Percentiles rank a stretch among this genome's conserved stretches.
Evolutionary conservation across 1,139 yeast species (phyloP).

Genomic region (Suhomyces taliae): DNA sequence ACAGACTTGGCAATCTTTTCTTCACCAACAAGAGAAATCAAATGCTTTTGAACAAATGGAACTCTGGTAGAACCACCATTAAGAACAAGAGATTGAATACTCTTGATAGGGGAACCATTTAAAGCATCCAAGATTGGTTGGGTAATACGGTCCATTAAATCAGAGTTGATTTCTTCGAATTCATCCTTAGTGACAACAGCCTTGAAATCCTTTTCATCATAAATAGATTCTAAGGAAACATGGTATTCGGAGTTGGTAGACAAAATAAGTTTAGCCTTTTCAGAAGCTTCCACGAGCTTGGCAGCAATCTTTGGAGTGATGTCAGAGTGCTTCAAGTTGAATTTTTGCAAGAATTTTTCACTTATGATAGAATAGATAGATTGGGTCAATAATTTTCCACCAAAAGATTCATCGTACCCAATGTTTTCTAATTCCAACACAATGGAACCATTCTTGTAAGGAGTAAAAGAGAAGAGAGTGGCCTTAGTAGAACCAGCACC

Average conservation of each 20-base stretch:
- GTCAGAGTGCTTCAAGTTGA: slow-evolving; percentile 34
- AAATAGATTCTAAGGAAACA: slow-evolving; percentile 68
- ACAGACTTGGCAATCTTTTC: slow-evolving; percentile 78
- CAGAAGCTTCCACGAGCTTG: slow-evolving; percentile 78
- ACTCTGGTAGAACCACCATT: slow-evolving; percentile 93
- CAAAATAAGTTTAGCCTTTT: slow-evolving; percentile 78
- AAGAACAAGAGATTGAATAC: slow-evolving; percentile 68
- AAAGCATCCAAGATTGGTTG: slow-evolving; percentile 61
- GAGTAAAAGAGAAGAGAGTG: slow-evolving; percentile 67
- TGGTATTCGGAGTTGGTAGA: slow-evolving; percentile 83
- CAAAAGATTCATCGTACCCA: slow-evolving; percentile 63
- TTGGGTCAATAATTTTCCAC: slow-evolving; percentile 74
- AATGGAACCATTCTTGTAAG: slow-evolving; percentile 40
- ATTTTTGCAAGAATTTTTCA: slow-evolving; percentile 53
- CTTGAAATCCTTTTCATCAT: slow-evolving; percentile 72
- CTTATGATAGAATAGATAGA: slow-evolving; percentile 61
- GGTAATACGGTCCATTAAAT: slow-evolving; percentile 44
- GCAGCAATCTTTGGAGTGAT: slow-evolving; percentile 60
- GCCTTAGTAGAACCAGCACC: slow-evolving; percentile 94
- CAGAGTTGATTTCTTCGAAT: slow-evolving; percentile 61
- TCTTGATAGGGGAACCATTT: slow-evolving; percentile 28
- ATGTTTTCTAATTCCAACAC: slow-evolving; percentile 67
- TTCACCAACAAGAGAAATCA: slow-evolving; percentile 56
- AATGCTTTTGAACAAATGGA: slow-evolving; percentile 73
- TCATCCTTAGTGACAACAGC: slow-evolving; percentile 68